Percentiles rank a stretch among this genome's conserved stretches.
These are phyloP conservation scores for Pythium insidiosum DNA, from an alignment of 352 stramenopile species.

Conservation along the genomic window DNA sequence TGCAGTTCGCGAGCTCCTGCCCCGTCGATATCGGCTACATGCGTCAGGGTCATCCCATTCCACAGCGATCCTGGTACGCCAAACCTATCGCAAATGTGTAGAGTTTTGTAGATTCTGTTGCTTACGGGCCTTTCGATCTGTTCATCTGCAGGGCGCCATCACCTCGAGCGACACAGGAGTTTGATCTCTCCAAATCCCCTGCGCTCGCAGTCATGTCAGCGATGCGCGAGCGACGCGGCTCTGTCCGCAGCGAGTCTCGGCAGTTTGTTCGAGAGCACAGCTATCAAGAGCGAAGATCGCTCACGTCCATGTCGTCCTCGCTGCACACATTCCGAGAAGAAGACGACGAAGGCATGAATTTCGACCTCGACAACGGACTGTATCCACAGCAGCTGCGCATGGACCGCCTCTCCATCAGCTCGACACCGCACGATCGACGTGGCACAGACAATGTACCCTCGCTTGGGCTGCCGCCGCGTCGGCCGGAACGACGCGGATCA, in stretches of 20 bases:
- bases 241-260: too few species aligned
- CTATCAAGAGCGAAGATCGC: too few species aligned
- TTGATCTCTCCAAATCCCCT: slow-evolving; percentile 64
- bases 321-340: not conserved
- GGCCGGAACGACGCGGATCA: slow-evolving; percentile 35
- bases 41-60: slow-evolving; percentile 21
- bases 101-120: not conserved
- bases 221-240: slow-evolving; percentile 21
- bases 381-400: not conserved
- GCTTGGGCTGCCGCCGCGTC: slow-evolving; percentile 1
- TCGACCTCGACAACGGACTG: not conserved
- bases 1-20: slow-evolving; percentile 68
- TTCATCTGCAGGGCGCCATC: slow-evolving; percentile 11
- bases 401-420: not conserved
- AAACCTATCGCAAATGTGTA: not conserved
- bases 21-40: slow-evolving; percentile 58
- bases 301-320: too few species aligned
- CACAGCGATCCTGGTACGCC: slow-evolving; percentile 31
- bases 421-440: too few species aligned
- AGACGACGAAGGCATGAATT: not conserved
- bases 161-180: slow-evolving; percentile 36
- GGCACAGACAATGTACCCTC: too few species aligned
- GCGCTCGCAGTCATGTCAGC: slow-evolving; percentile 60
- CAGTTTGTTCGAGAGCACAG: too few species aligned
- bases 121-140: not conserved